Evolutionary conservation across 208 protist genomes (phyloP), one percentile per base, ranked within the genome.

Genomic region (Trypanosoma caninum): DNA sequence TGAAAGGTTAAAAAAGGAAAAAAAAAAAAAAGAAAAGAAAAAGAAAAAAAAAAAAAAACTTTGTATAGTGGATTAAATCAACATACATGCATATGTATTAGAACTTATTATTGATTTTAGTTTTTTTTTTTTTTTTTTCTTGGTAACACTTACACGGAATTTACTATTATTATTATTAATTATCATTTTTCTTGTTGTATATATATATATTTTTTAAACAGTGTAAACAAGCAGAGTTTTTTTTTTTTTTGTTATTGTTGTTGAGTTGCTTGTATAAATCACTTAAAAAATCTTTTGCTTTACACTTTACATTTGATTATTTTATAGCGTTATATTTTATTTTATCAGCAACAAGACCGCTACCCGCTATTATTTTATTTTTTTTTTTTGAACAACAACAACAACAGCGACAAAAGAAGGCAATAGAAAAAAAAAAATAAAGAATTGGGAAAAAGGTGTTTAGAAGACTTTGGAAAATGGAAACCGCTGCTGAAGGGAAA

Each of bases 61-160:
- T 4, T 33, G 13, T 5, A 46, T 42, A 33, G 4, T 3, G 16
- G 3, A 45, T 18, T 3, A 46, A 30, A 59, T 3, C 10, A 10
- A 10, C 14, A 41, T 35, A 4, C 27, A 33, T 53, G 4, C 25
- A 16, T 53, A 14, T 53, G 25, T 33, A 31, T 48, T 20, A 51
- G 7, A 11, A 20, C 11, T 38, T 30, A 18, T 4, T n/a, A 33
- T 35, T 34, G 37, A 2, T 47, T 56, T 47, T 10, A 51, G 58
- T 51, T 35, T 71, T 55, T 65, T 20, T 58, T 58, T 56, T 25
- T 41, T 48, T 69, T 41, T 42, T 57, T 58, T 35, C 18, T 30
- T 23, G 30, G 56, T 38, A 25, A 37, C 18, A n/a, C n/a, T n/a
- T n/a, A n/a, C n/a, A n/a, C n/a, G n/a, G 7, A 11, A 20, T 20